Conservation (phyloP, 352 stramenopile species). For the Pythium rhizo-oryzae region DNA sequence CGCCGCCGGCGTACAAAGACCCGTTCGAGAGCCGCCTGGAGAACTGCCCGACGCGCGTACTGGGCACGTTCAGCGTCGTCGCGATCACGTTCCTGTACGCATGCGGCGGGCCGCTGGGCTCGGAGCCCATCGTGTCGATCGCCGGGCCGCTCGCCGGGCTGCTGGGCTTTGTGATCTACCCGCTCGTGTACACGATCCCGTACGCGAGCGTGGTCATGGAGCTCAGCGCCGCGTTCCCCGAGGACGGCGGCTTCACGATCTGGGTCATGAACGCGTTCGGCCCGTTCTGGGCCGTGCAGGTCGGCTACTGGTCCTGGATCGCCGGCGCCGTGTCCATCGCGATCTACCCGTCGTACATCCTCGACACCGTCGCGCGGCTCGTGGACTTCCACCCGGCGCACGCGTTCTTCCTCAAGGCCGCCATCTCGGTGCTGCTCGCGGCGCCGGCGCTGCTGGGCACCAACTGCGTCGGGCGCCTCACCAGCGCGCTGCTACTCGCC, state of each 20-base stretch:
- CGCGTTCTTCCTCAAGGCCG: constrained; percentile 38
- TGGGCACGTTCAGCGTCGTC: constrained; percentile 32
- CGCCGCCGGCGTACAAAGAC: constrained; percentile 6
- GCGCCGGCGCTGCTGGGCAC: constrained; percentile 45
- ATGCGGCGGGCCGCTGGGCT: constrained; percentile 37
- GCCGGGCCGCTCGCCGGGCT: constrained; percentile 59
- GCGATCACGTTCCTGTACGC: constrained; percentile 37
- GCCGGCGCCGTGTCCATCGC: constrained; percentile 63
- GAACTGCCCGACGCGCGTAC: constrained; percentile 19
- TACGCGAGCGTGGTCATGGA: constrained; percentile 66
- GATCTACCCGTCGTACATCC: constrained; percentile 58
- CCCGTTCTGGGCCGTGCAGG: constrained; percentile 77
- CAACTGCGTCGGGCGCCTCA: constrained; percentile 31
- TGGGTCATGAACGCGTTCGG: constrained; percentile 74
- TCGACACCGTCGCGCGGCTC: constrained; percentile 36
- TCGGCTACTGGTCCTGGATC: constrained; percentile 87
- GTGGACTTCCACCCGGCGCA: constrained; percentile 27
- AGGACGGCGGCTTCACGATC: constrained; percentile 73
- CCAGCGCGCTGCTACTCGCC: constrained; percentile 72
- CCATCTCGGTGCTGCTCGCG: constrained; percentile 34
- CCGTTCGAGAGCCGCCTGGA: constrained; percentile 29
- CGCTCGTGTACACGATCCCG: constrained; percentile 57
- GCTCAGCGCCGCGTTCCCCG: constrained; percentile 69
- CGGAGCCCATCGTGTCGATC: constrained; percentile 57
- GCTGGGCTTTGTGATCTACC: constrained; percentile 55